Evolutionary conservation across 2,329 filamentous ascomycete genomes (phyloP), one percentile per base, ranked within the genome.

Genomic region (Byssochlamys sp.): DNA sequence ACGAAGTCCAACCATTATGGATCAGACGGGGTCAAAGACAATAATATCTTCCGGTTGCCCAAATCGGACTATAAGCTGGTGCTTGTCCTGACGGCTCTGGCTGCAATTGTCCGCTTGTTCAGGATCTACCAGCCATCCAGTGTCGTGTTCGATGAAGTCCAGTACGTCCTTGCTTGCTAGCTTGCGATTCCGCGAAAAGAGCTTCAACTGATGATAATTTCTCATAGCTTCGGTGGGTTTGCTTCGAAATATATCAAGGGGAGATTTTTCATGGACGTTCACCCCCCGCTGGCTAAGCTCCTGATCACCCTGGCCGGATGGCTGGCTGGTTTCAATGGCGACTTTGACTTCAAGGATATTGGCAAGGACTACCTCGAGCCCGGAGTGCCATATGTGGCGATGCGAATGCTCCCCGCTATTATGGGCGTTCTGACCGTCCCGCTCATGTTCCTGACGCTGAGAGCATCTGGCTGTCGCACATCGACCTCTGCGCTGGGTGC

Each of bases 241-340:
- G 94, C 94, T 63, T 90, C 89, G 67, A 99, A 99, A 76, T 99
- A 99, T 75, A 97, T 99, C 82, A 97, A 99, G 81, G 94, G 94
- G 69, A 88, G 83, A 73, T 99, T 99, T 83, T 99, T 99, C 76
- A 99, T 99, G 94, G 94, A 99, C 72, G 94, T 99, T n/a, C 94
- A 99, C 72, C 94, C 94, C 31, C 94, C 94, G 52, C 82, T 99
- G 60, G 94, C 94, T 64, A 99, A 99, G 80, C 84, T 99, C 71
- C 85, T 99, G 65, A 92, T 99, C 68, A 95, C 94, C 55, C 84
- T 99, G 60, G 91, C 91, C 62, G 94, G 92, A 66, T 99, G 89
- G 86, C 76, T 96, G 62, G 94, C 91, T 67, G 94, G 94, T 56
- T 99, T 97, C 73, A 84, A 96, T 70, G 94, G 94, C 63, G 82